phyloP scores from a whole-genome alignment of 345 rosid genomes.

The Salix caprea region DNA sequence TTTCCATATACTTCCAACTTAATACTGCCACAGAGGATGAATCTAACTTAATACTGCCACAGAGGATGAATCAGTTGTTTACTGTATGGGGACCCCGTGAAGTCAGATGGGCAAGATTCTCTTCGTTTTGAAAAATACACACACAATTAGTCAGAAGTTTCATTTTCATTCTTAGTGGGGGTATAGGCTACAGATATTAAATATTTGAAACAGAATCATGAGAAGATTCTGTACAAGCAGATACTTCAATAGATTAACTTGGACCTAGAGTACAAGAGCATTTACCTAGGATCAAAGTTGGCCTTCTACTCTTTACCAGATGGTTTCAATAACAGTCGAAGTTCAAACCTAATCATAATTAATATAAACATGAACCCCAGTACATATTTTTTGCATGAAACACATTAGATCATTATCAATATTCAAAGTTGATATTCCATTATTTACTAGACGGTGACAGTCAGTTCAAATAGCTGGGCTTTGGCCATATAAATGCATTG shows the following conservation, averaged over 20 bases:
- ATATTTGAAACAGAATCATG: background rate
- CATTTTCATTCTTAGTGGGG: background rate
- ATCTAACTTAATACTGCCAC: background rate
- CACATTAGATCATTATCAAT: too few relatives aligned
- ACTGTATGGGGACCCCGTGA: background rate
- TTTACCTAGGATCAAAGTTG: background rate
- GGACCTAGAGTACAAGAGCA: background rate
- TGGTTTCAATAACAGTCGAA: background rate
- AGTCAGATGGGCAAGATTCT: background rate
- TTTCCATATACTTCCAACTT: background rate
- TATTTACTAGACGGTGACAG: too few relatives aligned
- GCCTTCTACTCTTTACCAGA: background rate
- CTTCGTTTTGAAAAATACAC: background rate
- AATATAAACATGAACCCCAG: too few relatives aligned
- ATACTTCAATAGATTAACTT: background rate
- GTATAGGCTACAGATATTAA: background rate
- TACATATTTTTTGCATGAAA: too few relatives aligned
- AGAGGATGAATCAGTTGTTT: background rate
- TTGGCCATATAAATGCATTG: too few relatives aligned
- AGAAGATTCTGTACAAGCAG: background rate
- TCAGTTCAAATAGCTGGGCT: too few relatives aligned
- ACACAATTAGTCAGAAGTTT: background rate
- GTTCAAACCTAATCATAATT: background rate
- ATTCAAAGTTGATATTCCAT: too few relatives aligned
- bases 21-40: background rate